Evolutionary conservation across 2,329 filamentous ascomycete species (phyloP).

Genomic region (Colletotrichum phormii): DNA sequence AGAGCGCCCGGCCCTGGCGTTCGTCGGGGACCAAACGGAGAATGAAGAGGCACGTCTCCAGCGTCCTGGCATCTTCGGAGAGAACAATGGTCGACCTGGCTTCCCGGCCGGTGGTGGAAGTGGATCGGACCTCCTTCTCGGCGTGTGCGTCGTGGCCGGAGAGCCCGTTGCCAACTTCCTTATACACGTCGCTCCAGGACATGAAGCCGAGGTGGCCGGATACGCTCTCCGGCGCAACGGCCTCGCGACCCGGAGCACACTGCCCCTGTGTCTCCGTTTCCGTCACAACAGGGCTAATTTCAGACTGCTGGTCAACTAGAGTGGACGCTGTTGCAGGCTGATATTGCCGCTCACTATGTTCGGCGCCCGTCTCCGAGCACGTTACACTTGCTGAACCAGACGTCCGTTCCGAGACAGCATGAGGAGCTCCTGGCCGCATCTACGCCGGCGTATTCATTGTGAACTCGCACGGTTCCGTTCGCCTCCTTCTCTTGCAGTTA

Average conservation of each 20-base stretch:
- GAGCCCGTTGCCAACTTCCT: slow-evolving; percentile 54
- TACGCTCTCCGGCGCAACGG: background rate
- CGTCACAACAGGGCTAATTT: background rate
- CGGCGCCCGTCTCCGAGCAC: background rate
- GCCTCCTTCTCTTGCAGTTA: slow-evolving; percentile 50
- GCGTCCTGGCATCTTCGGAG: slow-evolving; percentile 26
- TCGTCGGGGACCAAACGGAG: slow-evolving; percentile 49
- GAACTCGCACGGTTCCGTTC: slow-evolving; percentile 50
- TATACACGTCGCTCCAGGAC: slow-evolving; percentile 55
- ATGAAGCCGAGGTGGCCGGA: slow-evolving; percentile 57
- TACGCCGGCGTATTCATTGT: slow-evolving; percentile 9
- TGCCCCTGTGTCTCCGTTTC: background rate
- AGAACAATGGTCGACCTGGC: slow-evolving; percentile 11
- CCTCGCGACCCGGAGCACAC: background rate
- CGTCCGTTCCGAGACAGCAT: background rate
- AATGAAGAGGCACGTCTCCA: slow-evolving; percentile 52
- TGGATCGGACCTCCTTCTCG: slow-evolving; percentile 16
- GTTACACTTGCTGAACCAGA: background rate
- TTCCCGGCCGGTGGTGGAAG: slow-evolving; percentile 45
- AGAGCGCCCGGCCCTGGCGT: slow-evolving; percentile 21
- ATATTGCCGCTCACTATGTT: background rate
- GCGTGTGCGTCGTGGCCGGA: slow-evolving; percentile 30
- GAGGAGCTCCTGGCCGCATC: background rate
- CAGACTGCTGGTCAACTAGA: background rate
- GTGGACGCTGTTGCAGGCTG: background rate